Evolutionary conservation across 2,329 filamentous ascomycete genomes (phyloP), one percentile per base, ranked within the genome.

Genomic region (Clarireedia monteithiana): DNA sequence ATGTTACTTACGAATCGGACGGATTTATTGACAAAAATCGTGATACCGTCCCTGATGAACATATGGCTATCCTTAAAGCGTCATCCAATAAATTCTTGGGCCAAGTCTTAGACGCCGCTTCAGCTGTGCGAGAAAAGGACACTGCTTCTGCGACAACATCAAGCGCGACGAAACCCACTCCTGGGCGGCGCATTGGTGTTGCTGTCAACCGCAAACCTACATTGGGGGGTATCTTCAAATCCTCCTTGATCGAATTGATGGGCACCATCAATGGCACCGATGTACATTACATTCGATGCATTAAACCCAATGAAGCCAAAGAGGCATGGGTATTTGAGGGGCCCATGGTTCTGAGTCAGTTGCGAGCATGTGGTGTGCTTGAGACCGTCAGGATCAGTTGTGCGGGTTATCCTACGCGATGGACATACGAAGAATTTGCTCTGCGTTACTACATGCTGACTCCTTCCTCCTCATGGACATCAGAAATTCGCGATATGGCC

Each of bases 21-120:
- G 94, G 94, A 48, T 99, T 99, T 74, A 96, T 99, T 67, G 95
- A 99, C 72, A 99, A 99, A 81, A 99, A 99, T 73, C 85, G 94
- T 71, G 94, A 99, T 72, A 99, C 95, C 20, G 94, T 99, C 48
- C 94, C 94, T 5, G 94, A 99, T 69, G 94, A 99, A 75, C 94
- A 97, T 70, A 89, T 99, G 85, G 91, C 94, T 58, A 87, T 99
- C 39, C 80, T 99, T 62, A 86, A 84, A 64, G 84, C 85, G 51
- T 95, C 91, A 1, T 86, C 82, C 34, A 99, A 96, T 72, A 75
- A 77, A 49, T 99, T 99, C 77, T 77, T 99, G 55, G 83, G 81
- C 46, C 82, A 90, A 56, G 90, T 99, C 6, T 74, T 99, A 45
- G 88, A 91, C 51, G 89, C 91, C 36, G 92, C 92, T 38, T 85